phyloP scores from a whole-genome alignment of 768 basidiomycete genomes.

The Hericium rajendrae region DNA sequence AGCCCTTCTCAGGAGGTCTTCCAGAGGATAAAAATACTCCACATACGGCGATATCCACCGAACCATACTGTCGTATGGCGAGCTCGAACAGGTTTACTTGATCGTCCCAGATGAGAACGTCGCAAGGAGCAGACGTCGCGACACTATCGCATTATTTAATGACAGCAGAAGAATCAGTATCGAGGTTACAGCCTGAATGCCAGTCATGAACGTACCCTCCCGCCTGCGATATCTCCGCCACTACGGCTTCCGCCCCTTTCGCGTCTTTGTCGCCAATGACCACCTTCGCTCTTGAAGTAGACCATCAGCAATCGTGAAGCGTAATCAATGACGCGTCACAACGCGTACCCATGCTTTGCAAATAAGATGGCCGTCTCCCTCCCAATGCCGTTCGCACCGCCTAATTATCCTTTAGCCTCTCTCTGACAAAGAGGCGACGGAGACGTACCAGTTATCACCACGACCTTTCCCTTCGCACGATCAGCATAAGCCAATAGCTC shows the following conservation, averaged over 20 bases:
- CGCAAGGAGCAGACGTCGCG: conserved; percentile 9
- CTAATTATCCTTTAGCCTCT: neutral
- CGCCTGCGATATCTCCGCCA: conserved; percentile 2
- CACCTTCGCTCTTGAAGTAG: conserved; percentile 6
- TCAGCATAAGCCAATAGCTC: conserved; percentile 2
- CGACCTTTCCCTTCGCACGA: conserved; percentile 7
- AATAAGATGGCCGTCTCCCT: conserved; percentile 17
- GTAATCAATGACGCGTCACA: neutral
- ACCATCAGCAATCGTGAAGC: neutral
- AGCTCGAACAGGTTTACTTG: conserved; percentile 23
- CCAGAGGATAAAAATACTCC: neutral
- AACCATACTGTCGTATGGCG: conserved; percentile 17
- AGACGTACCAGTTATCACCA: conserved; percentile 8
- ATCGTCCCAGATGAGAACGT: conserved; percentile 18
- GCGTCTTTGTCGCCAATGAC: conserved; percentile 10
- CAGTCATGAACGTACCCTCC: conserved; percentile 11
- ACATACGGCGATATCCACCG: conserved; percentile 24
- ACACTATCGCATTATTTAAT: conserved; percentile 3
- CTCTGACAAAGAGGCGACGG: neutral
- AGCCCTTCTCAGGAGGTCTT: neutral
- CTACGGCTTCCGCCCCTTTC: conserved; percentile 4
- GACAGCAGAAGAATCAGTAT: neutral
- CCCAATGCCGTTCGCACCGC: conserved; percentile 20
- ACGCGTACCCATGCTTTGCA: conserved; percentile 14
- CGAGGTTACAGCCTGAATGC: too few relatives aligned